Evolutionary conservation across 805 yeast genomes (phyloP).

Genomic region (Kuraishia hungarica): DNA sequence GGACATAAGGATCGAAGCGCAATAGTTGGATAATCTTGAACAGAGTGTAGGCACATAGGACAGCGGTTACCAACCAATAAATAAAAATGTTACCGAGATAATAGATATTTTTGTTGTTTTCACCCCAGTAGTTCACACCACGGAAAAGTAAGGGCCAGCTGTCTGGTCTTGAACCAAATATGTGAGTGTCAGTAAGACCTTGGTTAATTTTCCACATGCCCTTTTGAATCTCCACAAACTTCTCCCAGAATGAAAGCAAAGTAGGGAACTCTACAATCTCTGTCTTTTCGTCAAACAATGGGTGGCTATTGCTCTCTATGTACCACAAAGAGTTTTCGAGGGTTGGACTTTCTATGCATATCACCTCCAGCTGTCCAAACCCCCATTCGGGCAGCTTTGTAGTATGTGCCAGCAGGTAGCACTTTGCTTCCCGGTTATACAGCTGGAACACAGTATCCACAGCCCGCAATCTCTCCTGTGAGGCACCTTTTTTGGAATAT

Average conservation of each 20-base stretch:
- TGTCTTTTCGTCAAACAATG: slow-evolving; percentile 27
- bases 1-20: background rate
- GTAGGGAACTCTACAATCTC: slow-evolving; percentile 19
- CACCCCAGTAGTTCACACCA: slow-evolving; percentile 53
- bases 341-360: slow-evolving; percentile 73
- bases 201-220: slow-evolving; percentile 44
- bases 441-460: slow-evolving; percentile 66
- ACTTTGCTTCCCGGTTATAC: slow-evolving; percentile 55
- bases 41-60: slow-evolving; percentile 18
- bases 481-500: slow-evolving; percentile 22
- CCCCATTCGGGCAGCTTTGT: slow-evolving; percentile 64
- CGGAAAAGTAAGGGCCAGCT: slow-evolving; percentile 55
- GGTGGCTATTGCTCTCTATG: slow-evolving; percentile 59
- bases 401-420: slow-evolving; percentile 68
- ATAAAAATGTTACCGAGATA: slow-evolving; percentile 56
- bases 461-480: slow-evolving; percentile 35
- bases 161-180: slow-evolving; percentile 43
- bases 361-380: slow-evolving; percentile 75
- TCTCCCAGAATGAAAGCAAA: slow-evolving; percentile 34
- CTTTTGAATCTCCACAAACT: slow-evolving; percentile 46
- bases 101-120: slow-evolving; percentile 38
- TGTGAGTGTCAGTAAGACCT: slow-evolving; percentile 38
- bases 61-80: slow-evolving; percentile 37
- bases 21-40: slow-evolving; percentile 4
- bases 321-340: slow-evolving; percentile 63